A percentile compares a stretch with the other conserved stretches of the same genome.
Evolutionary conservation across 2,329 filamentous ascomycete genomes (phyloP).

Genomic region (Fusarium pininemorale): DNA sequence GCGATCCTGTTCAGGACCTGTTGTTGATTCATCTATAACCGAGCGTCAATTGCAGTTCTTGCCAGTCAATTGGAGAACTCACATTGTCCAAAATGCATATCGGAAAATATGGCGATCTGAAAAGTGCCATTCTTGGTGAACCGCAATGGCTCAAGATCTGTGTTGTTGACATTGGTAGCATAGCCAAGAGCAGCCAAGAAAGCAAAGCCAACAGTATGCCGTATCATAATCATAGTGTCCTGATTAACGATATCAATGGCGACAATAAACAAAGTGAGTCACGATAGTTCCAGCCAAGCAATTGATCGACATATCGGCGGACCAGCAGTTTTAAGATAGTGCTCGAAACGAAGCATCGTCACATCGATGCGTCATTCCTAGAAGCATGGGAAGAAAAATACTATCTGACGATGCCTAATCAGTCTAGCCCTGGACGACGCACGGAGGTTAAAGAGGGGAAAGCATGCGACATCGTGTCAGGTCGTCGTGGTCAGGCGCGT

Average conservation of each 20-base stretch:
- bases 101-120: slow-evolving; percentile 38
- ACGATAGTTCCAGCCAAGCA: background rate
- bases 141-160: slow-evolving; percentile 23
- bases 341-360: background rate
- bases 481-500: slow-evolving; percentile 5
- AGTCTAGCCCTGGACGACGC: slow-evolving; percentile 4
- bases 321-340: slow-evolving; percentile 11
- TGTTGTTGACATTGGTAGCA: slow-evolving; percentile 14
- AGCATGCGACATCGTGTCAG: background rate
- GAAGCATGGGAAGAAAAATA: background rate
- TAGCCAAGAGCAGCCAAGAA: slow-evolving; percentile 1
- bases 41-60: background rate
- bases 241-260: background rate
- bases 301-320: background rate
- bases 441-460: slow-evolving; percentile 5
- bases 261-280: background rate
- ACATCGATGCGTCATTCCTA: slow-evolving; percentile 18
- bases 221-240: background rate
- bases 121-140: slow-evolving; percentile 35
- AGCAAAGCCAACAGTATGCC: background rate
- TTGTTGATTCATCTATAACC: slow-evolving; percentile 21
- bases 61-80: background rate
- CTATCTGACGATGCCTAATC: slow-evolving; percentile 1
- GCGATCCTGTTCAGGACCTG: slow-evolving; percentile 61
- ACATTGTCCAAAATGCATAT: slow-evolving; percentile 40